Conservation (phyloP, 176 grass and related monocot species). For the Oryza punctata region DNA sequence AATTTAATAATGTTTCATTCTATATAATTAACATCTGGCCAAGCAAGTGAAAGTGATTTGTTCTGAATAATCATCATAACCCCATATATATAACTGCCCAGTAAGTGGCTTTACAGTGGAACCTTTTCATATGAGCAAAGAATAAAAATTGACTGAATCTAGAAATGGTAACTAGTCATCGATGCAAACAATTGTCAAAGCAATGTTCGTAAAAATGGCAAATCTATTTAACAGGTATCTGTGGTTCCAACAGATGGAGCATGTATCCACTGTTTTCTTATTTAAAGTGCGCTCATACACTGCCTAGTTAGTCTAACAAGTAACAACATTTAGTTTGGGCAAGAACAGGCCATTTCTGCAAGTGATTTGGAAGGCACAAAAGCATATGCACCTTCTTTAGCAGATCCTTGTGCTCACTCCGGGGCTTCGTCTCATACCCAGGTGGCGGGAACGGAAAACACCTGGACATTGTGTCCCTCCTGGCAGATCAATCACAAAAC, state of each 20-base stretch:
- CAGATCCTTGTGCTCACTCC: conserved; percentile 39
- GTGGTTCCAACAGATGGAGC: not conserved
- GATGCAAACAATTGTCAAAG: conserved; percentile 12
- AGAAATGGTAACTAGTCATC: not conserved
- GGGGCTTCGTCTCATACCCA: conserved; percentile 42
- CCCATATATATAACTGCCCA: not conserved
- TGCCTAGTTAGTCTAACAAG: conserved; percentile 1
- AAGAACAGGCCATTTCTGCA: conserved; percentile 17
- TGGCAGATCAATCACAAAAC: not conserved
- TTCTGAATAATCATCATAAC: not conserved
- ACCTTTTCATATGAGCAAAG: not conserved
- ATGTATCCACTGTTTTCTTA: not conserved
- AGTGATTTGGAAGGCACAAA: conserved; percentile 19
- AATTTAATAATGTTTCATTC: not conserved
- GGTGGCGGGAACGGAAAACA: conserved; percentile 55
- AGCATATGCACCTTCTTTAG: conserved; percentile 51
- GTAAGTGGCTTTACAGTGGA: not conserved
- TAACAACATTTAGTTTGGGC: not conserved
- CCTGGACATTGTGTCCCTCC: conserved; percentile 47
- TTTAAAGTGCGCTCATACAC: not conserved
- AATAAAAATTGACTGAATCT: not conserved
- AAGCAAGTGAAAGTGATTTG: not conserved
- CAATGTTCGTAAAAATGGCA: not conserved
- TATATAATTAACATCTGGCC: not conserved
- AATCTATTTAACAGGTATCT: conserved; percentile 18